Conservation (phyloP, 2,329 filamentous ascomycete species). For the Exophiala mesophila region DNA sequence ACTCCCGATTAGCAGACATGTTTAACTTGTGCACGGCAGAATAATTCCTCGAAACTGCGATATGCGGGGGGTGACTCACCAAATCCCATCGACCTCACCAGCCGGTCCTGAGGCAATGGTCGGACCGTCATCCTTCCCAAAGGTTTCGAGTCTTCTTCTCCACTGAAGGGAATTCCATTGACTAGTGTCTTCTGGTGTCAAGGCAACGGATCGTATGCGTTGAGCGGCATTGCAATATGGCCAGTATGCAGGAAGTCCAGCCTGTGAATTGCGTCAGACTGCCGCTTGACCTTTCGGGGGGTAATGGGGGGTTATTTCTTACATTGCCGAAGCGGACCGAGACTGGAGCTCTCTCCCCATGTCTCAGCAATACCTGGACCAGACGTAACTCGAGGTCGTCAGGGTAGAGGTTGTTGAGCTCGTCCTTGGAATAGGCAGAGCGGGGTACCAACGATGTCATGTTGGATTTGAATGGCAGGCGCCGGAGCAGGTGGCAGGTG, state of each 20-base stretch:
- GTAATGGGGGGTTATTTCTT: too few relatives aligned
- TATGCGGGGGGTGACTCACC: too few relatives aligned
- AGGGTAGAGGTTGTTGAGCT: conserved; percentile 79
- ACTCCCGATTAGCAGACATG: too few relatives aligned
- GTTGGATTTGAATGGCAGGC: conserved; percentile 1
- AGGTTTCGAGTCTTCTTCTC: conserved; percentile 74
- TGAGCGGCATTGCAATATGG: conserved; percentile 80
- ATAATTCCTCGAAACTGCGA: too few relatives aligned
- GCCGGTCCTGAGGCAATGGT: conserved; percentile 62
- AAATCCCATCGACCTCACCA: conserved; percentile 73
- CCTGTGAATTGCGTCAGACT: conserved; percentile 35
- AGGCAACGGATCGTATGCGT: conserved; percentile 61
- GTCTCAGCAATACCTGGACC: conserved; percentile 67
- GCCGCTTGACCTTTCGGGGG: too few relatives aligned
- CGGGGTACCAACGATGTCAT: conserved; percentile 80
- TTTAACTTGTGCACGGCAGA: too few relatives aligned
- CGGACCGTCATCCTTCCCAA: conserved; percentile 66
- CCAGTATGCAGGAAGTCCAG: conserved; percentile 61
- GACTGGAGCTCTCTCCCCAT: conserved; percentile 72
- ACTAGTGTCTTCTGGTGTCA: conserved; percentile 48
- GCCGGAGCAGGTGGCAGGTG: not conserved
- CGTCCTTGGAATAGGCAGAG: conserved; percentile 70
- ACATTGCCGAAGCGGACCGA: conserved; percentile 80
- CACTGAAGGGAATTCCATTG: conserved; percentile 58
- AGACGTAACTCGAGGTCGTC: conserved; percentile 73